Percentiles rank a stretch among this genome's conserved stretches.
phyloP scores from a whole-genome alignment of 768 basidiomycete species.

The Sporobolomyces pararoseus region DNA sequence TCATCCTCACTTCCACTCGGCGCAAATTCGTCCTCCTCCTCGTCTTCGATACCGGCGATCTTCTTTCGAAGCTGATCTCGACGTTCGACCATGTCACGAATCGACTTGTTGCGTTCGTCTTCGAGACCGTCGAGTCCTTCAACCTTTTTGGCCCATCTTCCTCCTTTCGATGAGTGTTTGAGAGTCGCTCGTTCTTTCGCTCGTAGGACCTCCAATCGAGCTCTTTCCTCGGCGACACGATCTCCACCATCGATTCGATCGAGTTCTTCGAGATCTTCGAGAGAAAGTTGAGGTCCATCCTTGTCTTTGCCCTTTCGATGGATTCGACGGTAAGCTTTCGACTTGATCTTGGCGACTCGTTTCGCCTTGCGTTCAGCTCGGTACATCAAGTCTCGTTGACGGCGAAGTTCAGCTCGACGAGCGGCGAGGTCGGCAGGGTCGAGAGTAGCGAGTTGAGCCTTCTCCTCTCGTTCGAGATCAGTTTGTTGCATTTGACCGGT shows the following conservation, averaged over 20 bases:
- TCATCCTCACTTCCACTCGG: slow-evolving; percentile 43
- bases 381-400: slow-evolving; percentile 89
- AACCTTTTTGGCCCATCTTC: slow-evolving; percentile 54
- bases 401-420: slow-evolving; percentile 73
- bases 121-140: slow-evolving; percentile 57
- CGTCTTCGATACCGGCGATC: slow-evolving; percentile 61
- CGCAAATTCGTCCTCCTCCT: slow-evolving; percentile 53
- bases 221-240: slow-evolving; percentile 55
- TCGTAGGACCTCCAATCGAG: slow-evolving; percentile 72
- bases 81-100: slow-evolving; percentile 77
- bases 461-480: slow-evolving; percentile 72
- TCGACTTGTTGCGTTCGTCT: slow-evolving; percentile 58
- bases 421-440: slow-evolving; percentile 79
- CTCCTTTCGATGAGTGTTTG: slow-evolving; percentile 72
- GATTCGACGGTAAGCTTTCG: slow-evolving; percentile 82
- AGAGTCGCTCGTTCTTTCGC: slow-evolving; percentile 87
- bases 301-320: slow-evolving; percentile 60
- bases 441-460: slow-evolving; percentile 64
- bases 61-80: slow-evolving; percentile 73
- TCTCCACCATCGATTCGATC: slow-evolving; percentile 57
- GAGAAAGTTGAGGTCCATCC: slow-evolving; percentile 47
- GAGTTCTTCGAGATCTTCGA: slow-evolving; percentile 55
- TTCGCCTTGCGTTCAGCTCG: slow-evolving; percentile 86
- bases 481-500: slow-evolving; percentile 74
- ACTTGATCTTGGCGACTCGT: slow-evolving; percentile 90